Percentiles rank a stretch among this genome's conserved stretches.
These are phyloP conservation scores for Oenanthe javanica DNA, from an alignment of 140 eudicot species.

Conservation along the genomic window DNA sequence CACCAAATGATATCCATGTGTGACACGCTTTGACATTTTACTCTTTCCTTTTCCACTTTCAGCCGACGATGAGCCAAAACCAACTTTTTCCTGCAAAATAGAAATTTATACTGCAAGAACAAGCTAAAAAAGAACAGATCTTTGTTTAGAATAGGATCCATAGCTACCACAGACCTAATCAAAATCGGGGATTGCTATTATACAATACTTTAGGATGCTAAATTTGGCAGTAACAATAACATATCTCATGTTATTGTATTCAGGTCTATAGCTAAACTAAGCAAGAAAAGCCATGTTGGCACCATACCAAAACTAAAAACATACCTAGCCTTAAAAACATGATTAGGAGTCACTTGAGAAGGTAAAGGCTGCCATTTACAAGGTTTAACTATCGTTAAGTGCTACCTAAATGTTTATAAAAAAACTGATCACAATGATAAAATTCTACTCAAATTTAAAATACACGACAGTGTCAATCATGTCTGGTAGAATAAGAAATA, in stretches of 20 bases:
- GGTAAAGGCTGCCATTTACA: background rate
- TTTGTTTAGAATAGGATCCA: background rate
- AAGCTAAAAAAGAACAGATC: background rate
- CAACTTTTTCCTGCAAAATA: conserved; percentile 57
- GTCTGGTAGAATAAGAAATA: background rate
- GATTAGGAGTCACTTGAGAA: background rate
- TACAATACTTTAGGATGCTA: background rate
- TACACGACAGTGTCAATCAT: background rate
- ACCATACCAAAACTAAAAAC: background rate
- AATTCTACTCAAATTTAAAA: background rate
- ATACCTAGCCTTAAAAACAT: background rate
- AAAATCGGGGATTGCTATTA: too few species aligned
- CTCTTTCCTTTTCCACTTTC: conserved; percentile 75
- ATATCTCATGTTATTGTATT: background rate
- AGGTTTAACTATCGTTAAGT: background rate
- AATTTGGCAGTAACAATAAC: too few species aligned
- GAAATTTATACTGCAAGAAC: background rate
- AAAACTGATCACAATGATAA: background rate
- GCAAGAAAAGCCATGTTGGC: background rate
- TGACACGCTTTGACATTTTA: conserved; percentile 42
- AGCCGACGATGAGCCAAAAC: conserved; percentile 33
- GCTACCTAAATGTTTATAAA: background rate
- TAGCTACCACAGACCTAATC: background rate
- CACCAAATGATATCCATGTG: conserved; percentile 69
- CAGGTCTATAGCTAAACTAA: background rate